Evolutionary conservation across 78 protist genomes (phyloP), one percentile per base, ranked within the genome.

Genomic region (Bodo saltans): DNA sequence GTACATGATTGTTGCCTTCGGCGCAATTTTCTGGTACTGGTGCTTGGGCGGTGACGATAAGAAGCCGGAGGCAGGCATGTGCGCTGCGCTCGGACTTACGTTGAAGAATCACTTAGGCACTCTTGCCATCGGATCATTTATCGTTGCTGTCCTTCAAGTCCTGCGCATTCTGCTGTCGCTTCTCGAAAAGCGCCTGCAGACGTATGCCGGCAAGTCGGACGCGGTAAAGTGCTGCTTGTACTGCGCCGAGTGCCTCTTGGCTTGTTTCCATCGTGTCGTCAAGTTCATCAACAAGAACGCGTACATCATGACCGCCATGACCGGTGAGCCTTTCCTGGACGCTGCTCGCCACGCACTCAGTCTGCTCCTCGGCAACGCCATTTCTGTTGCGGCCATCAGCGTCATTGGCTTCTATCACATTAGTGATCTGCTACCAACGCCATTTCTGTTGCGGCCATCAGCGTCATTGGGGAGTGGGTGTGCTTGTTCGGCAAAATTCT

Each of bases 241-340:
- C 29, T 71, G 73, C 67, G 87, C 39, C 67, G 41, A 79, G 35
- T 79, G 72, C 68, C 73, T 69, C 68, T 23, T 87, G 3, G 60
- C 84, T 40, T 75, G 42, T n/a, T 81, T 87, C 70, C 88, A 87
- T 53, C 21, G 72, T 76, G 12, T 72, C 52, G 8, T 87, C 33
- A 88, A 87, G 70, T 83, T 83, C 74, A 87, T 87, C 70, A 87
- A 21, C 42, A 72, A 79, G 17, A 79, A 87, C 37, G 89, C 89
- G 4, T 87, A 86, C 78, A 74, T 87, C 34, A 42, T 79, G 87
- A 74, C 40, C 26, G 89, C 89, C 21, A 39, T 87, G 70, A 34
- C 38, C 38, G 90, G 89, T 21, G 42, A 60, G 39, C n/a, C 85
- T 0, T 88, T 79, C 76, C 32, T 85, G 68, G 32, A 1, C 3